Base-by-base conservation (phyloP, 148 eudicot genomes). In the Rhododendron griersonianum region DNA sequence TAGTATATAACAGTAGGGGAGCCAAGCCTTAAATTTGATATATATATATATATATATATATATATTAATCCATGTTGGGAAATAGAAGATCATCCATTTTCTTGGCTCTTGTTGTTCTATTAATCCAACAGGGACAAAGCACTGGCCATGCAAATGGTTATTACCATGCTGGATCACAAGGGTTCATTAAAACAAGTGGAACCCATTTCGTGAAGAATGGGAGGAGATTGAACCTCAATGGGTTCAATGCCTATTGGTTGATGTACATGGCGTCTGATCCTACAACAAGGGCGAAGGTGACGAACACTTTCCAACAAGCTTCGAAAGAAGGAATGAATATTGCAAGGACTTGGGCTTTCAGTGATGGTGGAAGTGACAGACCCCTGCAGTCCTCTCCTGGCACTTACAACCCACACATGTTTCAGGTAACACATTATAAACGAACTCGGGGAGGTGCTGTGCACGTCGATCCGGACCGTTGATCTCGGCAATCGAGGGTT, bases 271-370 rank as follows among this genome's bases (percentile, higher is more conserved):
- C 89, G 13, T 33, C 89, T 8, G 87, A 88, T 18, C 69, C 82
- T 1, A 7, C 67, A 18, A 81, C 85, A 0, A 81, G 18, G 37
- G 48, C 0, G 4, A 84, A 75, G 71, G 91, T 90, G 2, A 33
- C 87, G 0, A 80, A 47, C 11, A 85, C 86, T 21, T 59, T 86
- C 77, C 65, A 47, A 18, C 87, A 90, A 69, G 91, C 91, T 51
- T 86, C 91, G 2, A 78, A 80, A n/a, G 18, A 84, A 9, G 90
- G 89, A 16, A 83, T 90, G 85, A 89, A 89, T 28, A 84, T 90
- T 11, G 86, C 85, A 1, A 88, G 92, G 45, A 90, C 89, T 53
- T 90, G 92, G 92, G 92, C 89, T 81, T 88, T 88, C 30, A 85
- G 87, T 63, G 92, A 90, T 65, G 92, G 90, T 14, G 50, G 23